phyloP scores from a whole-genome alignment of 129 eudicot species.

The Centrapalus pauciflorus region DNA sequence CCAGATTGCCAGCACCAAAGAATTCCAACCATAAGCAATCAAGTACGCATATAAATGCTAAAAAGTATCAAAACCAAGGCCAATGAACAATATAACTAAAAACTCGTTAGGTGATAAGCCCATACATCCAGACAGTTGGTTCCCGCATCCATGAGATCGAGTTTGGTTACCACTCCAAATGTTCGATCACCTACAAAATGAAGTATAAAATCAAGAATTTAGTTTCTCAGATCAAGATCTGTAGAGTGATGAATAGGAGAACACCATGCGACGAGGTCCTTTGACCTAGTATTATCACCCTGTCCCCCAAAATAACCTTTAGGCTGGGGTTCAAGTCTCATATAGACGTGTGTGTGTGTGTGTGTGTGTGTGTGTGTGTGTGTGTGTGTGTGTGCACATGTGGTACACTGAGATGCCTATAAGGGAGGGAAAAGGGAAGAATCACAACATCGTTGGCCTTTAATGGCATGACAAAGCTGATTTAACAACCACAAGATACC shows the following conservation, averaged over 20 bases:
- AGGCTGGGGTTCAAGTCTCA: not conserved
- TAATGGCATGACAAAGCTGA: not conserved
- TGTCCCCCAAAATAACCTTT: not conserved
- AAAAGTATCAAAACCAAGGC: conserved; percentile 4
- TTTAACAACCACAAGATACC: conserved; percentile 39
- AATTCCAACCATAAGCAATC: not conserved
- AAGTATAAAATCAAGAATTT: conserved; percentile 8
- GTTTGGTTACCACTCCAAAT: conserved; percentile 95
- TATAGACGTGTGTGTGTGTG: not conserved
- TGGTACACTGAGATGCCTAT: no score
- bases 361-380: no score
- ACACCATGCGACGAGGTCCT: not conserved
- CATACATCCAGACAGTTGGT: conserved; percentile 88
- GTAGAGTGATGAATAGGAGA: not conserved
- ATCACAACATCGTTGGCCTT: not conserved
- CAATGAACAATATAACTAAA: conserved; percentile 2
- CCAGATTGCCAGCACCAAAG: not conserved
- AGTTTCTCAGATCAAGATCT: not conserved
- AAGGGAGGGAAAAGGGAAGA: not conserved
- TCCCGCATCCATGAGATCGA: conserved; percentile 97
- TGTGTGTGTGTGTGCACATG: no score
- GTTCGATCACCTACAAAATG: conserved; percentile 76
- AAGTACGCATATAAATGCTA: conserved; percentile 9
- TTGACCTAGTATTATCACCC: not conserved
- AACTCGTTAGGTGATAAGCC: conserved; percentile 12